Evolutionary conservation across 495 filamentous ascomycete genomes (phyloP), one percentile per base, ranked within the genome.

Genomic region (Evernia prunastri): DNA sequence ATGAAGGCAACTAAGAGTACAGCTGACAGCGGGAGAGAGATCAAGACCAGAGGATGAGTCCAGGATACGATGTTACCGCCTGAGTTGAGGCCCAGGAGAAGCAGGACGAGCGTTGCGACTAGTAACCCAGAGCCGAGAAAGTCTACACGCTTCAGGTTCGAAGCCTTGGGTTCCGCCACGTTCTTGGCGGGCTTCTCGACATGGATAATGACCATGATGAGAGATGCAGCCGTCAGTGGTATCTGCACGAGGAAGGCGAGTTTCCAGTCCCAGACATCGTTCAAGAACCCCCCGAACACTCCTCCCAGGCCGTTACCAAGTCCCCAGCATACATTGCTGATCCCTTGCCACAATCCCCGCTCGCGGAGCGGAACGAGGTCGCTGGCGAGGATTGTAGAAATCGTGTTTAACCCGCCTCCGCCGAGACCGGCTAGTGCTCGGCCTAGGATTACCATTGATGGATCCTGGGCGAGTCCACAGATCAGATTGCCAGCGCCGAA

Each of bases 61-160:
- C 92, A 96, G 4, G 90, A 87, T 0, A 96, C 82, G 23, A 90
- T 72, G 66, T 93, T 96, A 12, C 92, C 92, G 17, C 91, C 92
- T 1, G 89, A 85, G 69, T 91, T 96, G 61, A 96, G 80, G 2
- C 90, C 92, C 0, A 93, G 76, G 3, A 96, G 78, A 1, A 96
- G 74, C 10, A 91, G 73, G 4, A 93, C 85, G 17, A 96, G 79
- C n/a, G 81, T 85, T 11, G 81, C 68, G 35, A 92, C 79, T 39
- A 92, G 79, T 0, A 87, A 83, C 17, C 88, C 78, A 10, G 87
- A 83, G 4, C 92, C 92, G 0, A 84, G 75, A 72, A 92, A 96
- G 74, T 96, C 92, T 23, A 96, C 83, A 25, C 91, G 86, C 58
- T 59, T 42, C 36, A 37, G 23, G 31, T 42, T 36, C 23, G 58